Evolutionary conservation across 1,284 basidiomycete species (phyloP).

Genomic region (Volvariella surrecta): DNA sequence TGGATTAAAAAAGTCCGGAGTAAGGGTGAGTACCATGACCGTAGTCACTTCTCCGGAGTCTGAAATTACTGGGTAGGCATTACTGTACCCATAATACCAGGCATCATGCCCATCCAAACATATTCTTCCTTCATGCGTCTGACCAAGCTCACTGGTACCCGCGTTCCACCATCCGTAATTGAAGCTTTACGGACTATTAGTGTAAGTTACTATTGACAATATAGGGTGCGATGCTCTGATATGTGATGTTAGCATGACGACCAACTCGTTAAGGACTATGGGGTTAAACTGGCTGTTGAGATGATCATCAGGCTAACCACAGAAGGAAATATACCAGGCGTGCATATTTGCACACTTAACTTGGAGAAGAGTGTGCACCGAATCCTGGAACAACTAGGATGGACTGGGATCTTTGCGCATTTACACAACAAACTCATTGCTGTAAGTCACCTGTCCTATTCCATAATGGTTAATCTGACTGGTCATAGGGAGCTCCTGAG

Average conservation of each 20-base stretch:
- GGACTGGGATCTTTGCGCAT: constrained; percentile 39
- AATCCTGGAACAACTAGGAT: constrained; percentile 76
- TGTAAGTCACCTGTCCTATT: constrained; percentile 29
- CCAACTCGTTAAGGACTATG: constrained; percentile 86
- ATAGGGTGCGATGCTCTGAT: background rate
- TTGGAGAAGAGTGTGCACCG: constrained; percentile 92
- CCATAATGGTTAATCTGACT: constrained; percentile 2
- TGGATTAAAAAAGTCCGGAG: constrained; percentile 72
- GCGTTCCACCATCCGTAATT: constrained; percentile 67
- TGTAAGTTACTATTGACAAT: constrained; percentile 33
- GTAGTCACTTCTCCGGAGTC: too few relatives aligned
- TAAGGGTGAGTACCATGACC: constrained; percentile 57
- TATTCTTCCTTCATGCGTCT: constrained; percentile 90
- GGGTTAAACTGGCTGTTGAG: constrained; percentile 68
- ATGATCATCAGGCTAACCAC: constrained; percentile 58
- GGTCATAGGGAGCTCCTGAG: constrained; percentile 31
- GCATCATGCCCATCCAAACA: constrained; percentile 98
- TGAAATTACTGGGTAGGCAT: too few relatives aligned
- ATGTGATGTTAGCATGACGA: constrained; percentile 65
- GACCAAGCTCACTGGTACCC: constrained; percentile 82
- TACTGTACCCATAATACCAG: constrained; percentile 85
- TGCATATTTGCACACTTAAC: constrained; percentile 97
- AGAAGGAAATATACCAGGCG: constrained; percentile 65
- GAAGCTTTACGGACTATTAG: constrained; percentile 72
- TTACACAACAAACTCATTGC: constrained; percentile 61